Evolutionary conservation across 176 grass and related monocot species (phyloP), one percentile per base, ranked within the genome.

Genomic region (sorghum (Sorghum bicolor)): DNA sequence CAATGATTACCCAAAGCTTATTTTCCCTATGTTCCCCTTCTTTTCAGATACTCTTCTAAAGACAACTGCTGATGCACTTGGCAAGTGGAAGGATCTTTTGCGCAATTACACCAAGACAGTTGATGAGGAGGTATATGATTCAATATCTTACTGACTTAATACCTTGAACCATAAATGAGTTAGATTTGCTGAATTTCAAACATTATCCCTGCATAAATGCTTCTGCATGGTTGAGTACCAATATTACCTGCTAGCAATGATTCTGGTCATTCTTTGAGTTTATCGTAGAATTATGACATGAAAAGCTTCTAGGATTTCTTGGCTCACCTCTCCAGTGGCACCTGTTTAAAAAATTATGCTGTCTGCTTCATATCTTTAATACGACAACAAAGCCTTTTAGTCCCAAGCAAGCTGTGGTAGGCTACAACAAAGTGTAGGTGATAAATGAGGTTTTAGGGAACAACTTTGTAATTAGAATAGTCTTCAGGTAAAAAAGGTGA

Each of bases 61-160:
- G 34, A 79, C 81, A 72, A 85, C 87, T 74, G 43, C 48, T 22
- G 89, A 92, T 14, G 87, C 84, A 45, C 85, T 98, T 90, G 86
- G 50, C 50, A 93, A 80, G 71, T 98, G 92, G 89, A 95, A 92
- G 77, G 89, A 89, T 78, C 85, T 98, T 83, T 87, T 98, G 75
- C 85, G 66, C 17, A 87, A 98, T 87, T 95, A 93, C 67, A 85
- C 92, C 30, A 98, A 91, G 87, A 89, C 85, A 7, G 77, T 89
- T 67, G 96, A 98, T 87, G 96, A 98, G 38, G 91, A 98, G 96
- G 96, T 94, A 92, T 93, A 91, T 66, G 19, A 13, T 62, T 48
- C 2, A 4, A 25, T 43, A 24, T 75, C 41, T 40, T 64, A 37
- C 33, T 82, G 20, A 55, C 50, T 77, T 61, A 74, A 41, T 75